Evolutionary conservation across 768 basidiomycete species (phyloP).

Genomic region (Boletus bicolor): DNA sequence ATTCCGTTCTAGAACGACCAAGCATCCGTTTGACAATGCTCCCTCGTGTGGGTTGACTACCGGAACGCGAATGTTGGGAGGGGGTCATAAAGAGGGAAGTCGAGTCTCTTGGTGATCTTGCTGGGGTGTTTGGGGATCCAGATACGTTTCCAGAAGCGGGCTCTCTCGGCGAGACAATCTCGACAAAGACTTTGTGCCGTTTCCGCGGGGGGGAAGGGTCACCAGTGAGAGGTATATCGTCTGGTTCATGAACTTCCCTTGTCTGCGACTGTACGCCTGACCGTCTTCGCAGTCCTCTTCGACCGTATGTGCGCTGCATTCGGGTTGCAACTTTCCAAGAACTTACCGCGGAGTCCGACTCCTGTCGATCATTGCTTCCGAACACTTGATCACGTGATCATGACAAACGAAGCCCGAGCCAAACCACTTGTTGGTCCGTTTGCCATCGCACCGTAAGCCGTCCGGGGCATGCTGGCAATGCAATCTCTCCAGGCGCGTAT

Average conservation of each 20-base stretch:
- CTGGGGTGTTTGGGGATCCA: slow-evolving; percentile 8
- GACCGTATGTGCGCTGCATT: slow-evolving; percentile 39
- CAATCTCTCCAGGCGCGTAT: slow-evolving; percentile 55
- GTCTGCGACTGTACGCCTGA: not conserved
- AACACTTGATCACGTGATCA: slow-evolving; percentile 9
- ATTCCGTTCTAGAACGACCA: slow-evolving; percentile 61
- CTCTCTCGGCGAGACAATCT: slow-evolving; percentile 20
- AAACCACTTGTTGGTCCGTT: too few species aligned
- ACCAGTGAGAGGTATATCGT: not conserved
- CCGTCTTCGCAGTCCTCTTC: slow-evolving; percentile 20
- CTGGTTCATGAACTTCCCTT: not conserved
- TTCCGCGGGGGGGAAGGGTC: slow-evolving; percentile 26
- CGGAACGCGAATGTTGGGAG: slow-evolving; percentile 21
- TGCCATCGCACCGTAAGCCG: not conserved
- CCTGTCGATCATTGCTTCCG: not conserved
- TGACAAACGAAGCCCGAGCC: not conserved
- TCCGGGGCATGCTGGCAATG: slow-evolving; percentile 28
- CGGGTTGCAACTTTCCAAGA: not conserved
- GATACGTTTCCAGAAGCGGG: not conserved
- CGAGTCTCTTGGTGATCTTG: slow-evolving; percentile 36
- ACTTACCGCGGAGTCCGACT: not conserved
- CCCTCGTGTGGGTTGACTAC: slow-evolving; percentile 35
- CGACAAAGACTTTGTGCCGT: slow-evolving; percentile 31
- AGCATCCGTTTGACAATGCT: slow-evolving; percentile 70
- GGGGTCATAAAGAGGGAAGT: slow-evolving; percentile 33